Percentiles rank a stretch among this genome's conserved stretches.
These are phyloP conservation scores for Vanilla planifolia DNA, from an alignment of 106 monocot genomes.

Conservation along the genomic window DNA sequence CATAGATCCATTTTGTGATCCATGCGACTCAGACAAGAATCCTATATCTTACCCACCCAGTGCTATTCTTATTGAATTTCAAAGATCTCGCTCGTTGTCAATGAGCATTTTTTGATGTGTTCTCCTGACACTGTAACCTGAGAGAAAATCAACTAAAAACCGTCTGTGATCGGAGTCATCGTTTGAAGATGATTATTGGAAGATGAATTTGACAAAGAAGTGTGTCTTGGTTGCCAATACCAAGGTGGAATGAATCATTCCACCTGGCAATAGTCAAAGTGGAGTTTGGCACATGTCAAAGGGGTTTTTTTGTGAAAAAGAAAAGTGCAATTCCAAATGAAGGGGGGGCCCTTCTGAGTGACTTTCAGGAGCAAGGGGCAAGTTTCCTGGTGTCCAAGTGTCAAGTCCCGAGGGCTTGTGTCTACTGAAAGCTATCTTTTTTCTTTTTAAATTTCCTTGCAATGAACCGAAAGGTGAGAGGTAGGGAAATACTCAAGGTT, in stretches of 20 bases:
- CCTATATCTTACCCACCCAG: neutral
- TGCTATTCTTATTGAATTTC: neutral
- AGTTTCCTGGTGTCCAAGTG: conserved; percentile 7
- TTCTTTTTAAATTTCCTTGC: neutral
- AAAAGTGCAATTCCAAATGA: neutral
- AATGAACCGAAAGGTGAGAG: conserved; percentile 8
- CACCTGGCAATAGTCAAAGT: neutral
- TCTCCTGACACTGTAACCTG: neutral
- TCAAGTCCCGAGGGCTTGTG: no score
- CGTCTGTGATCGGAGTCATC: no score
- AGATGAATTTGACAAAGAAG: neutral
- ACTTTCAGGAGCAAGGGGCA: neutral
- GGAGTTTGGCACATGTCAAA: neutral
- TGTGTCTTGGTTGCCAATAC: neutral
- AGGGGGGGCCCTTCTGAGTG: no score
- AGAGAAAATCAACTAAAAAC: neutral
- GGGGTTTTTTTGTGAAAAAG: neutral
- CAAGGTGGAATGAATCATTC: neutral
- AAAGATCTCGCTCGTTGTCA: neutral
- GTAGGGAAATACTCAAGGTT: neutral
- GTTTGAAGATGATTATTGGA: neutral
- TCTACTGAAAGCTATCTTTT: neutral
- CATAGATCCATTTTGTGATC: neutral
- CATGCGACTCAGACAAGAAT: neutral
- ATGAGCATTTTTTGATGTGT: neutral